Evolutionary conservation across 306 rosid species (phyloP).

Genomic region (Vicia villosa): DNA sequence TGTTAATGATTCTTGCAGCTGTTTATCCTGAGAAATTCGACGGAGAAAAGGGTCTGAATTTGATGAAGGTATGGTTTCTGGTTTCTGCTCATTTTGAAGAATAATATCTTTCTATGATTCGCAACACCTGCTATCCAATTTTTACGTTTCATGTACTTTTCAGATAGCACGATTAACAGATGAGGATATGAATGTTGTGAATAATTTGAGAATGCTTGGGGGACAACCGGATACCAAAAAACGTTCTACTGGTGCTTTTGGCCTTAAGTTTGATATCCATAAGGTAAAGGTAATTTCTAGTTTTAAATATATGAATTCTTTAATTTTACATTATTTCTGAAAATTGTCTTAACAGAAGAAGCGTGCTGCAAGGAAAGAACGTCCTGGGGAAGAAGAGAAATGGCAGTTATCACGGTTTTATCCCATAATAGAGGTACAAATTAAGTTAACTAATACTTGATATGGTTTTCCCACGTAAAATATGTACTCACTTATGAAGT

Average conservation of each 20-base stretch:
- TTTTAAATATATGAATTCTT: not conserved
- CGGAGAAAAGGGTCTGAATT: constrained; percentile 85
- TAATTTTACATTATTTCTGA: constrained; percentile 38
- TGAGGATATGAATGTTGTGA: constrained; percentile 76
- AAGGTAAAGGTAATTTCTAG: constrained; percentile 55
- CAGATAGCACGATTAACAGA: constrained; percentile 75
- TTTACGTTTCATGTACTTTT: constrained; percentile 32
- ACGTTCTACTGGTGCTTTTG: constrained; percentile 53
- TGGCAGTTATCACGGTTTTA: constrained; percentile 95
- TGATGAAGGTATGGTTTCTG: constrained; percentile 73
- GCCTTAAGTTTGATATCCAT: constrained; percentile 82
- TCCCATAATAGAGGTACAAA: constrained; percentile 86
- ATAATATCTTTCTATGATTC: not conserved
- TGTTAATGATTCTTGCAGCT: constrained; percentile 92
- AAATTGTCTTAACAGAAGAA: constrained; percentile 63
- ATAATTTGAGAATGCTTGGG: constrained; percentile 76
- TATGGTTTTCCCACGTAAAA: constrained; percentile 6
- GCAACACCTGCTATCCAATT: constrained; percentile 15
- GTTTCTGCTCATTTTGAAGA: constrained; percentile 23
- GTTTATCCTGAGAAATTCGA: constrained; percentile 92
- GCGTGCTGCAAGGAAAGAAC: constrained; percentile 83
- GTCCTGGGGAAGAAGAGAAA: constrained; percentile 68
- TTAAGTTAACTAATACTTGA: not conserved
- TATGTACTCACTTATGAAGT: constrained; percentile 15
- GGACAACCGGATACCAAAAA: constrained; percentile 72